A percentile compares a stretch with the other conserved stretches of the same genome.
phyloP scores from a whole-genome alignment of 2,329 filamentous ascomycete species.

The Pseudocercospora vitis region DNA sequence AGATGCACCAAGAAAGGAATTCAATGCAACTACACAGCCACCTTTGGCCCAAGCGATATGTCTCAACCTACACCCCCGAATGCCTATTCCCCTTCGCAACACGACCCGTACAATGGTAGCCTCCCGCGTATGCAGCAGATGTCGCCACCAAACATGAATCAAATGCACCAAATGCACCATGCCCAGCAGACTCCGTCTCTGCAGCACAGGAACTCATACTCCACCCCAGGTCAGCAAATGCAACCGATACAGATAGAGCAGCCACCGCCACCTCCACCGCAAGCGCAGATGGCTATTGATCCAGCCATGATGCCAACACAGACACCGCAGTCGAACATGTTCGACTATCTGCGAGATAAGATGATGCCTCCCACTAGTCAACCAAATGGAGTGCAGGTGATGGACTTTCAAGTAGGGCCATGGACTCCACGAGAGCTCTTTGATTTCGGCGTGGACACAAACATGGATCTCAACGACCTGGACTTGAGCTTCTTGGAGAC shows the following conservation, averaged over 20 bases:
- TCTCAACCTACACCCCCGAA: slow-evolving; percentile 22
- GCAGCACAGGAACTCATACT: slow-evolving; percentile 26
- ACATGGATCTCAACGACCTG: slow-evolving; percentile 48
- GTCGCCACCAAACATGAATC: slow-evolving; percentile 7
- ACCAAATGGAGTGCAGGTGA: slow-evolving; percentile 30
- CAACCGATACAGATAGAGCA: slow-evolving; percentile 30
- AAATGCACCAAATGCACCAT: slow-evolving; percentile 25
- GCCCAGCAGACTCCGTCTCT: slow-evolving; percentile 28
- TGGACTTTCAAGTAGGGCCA: slow-evolving; percentile 39
- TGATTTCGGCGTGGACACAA: slow-evolving; percentile 48
- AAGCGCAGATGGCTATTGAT: slow-evolving; percentile 29
- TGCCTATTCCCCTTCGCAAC: slow-evolving; percentile 27
- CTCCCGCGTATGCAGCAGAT: slow-evolving; percentile 21
- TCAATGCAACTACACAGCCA: slow-evolving; percentile 41
- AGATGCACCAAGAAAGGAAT: slow-evolving; percentile 53
- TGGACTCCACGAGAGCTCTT: slow-evolving; percentile 48
- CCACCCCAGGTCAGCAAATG: slow-evolving; percentile 19
- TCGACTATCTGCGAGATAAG: slow-evolving; percentile 39
- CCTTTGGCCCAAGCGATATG: slow-evolving; percentile 26
- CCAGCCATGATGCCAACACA: slow-evolving; percentile 35
- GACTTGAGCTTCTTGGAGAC: slow-evolving; percentile 48
- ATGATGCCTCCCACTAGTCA: slow-evolving; percentile 31
- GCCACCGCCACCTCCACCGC: slow-evolving; percentile 18
- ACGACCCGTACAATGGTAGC: slow-evolving; percentile 20
- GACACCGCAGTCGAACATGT: slow-evolving; percentile 32